Conservation (phyloP, 345 rosid species). For the Melastoma malabathricum region DNA sequence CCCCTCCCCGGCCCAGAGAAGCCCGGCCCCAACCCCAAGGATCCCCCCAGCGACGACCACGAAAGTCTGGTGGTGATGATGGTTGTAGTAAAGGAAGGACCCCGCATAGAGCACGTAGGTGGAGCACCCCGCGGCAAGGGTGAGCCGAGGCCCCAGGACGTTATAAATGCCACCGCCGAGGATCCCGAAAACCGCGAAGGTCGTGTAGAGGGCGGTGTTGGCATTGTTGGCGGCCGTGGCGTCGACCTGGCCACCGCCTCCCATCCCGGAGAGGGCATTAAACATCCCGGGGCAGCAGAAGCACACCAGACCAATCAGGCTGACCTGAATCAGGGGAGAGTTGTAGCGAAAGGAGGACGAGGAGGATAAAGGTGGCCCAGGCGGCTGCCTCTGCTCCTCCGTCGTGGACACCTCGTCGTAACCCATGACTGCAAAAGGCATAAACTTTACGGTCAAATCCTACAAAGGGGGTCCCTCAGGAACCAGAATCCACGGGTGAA, state of each 20-base stretch:
- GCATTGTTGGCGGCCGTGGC: constrained; percentile 77
- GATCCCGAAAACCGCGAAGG: constrained; percentile 47
- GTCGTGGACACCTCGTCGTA: constrained; percentile 5
- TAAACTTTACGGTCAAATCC: no score
- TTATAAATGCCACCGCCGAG: constrained; percentile 59
- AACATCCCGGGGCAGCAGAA: constrained; percentile 97
- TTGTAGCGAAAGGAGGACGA: constrained; percentile 62
- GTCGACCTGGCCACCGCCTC: constrained; percentile 85
- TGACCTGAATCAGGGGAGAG: constrained; percentile 63
- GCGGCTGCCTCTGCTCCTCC: constrained; percentile 8
- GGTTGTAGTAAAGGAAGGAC: constrained; percentile 56
- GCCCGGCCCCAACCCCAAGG: constrained; percentile 82
- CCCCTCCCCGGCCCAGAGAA: constrained; percentile 86
- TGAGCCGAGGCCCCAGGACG: constrained; percentile 45
- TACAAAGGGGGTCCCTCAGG: background rate
- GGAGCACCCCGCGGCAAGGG: constrained; percentile 57
- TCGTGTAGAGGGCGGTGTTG: constrained; percentile 58
- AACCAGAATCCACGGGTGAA: no score
- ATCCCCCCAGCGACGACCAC: constrained; percentile 44
- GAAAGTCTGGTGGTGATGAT: constrained; percentile 29
- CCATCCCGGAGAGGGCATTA: constrained; percentile 95
- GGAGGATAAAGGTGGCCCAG: no score
- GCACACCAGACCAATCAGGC: constrained; percentile 70
- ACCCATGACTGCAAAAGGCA: constrained; percentile 4
- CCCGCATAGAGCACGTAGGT: constrained; percentile 65